Conservation (phyloP, 192 early-diverging fungal species). For the Backusella luteola region DNA sequence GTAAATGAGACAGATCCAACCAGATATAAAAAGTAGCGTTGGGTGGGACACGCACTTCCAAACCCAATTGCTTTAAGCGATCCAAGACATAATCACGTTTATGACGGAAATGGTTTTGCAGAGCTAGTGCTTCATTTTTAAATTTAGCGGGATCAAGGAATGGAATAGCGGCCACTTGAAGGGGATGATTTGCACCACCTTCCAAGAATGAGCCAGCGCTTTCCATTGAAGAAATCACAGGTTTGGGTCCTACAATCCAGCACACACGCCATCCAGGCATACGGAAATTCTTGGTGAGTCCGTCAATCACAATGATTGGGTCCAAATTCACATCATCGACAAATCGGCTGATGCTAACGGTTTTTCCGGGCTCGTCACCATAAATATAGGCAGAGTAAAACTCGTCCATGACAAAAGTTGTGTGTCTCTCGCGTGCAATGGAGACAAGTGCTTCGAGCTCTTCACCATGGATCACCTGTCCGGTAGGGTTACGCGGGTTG, state of each 20-base stretch:
- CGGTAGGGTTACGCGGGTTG: conserved; percentile 56
- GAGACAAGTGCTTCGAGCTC: conserved; percentile 39
- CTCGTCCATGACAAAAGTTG: conserved; percentile 52
- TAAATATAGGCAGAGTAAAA: conserved; percentile 59
- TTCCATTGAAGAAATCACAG: conserved; percentile 48
- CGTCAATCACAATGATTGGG: conserved; percentile 47
- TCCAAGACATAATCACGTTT: conserved; percentile 52
- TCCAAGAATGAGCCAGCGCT: conserved; percentile 51
- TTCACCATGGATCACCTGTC: conserved; percentile 46
- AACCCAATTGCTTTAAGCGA: conserved; percentile 36
- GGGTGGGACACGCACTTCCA: conserved; percentile 41
- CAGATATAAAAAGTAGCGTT: conserved; percentile 58
- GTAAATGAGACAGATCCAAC: conserved; percentile 43
- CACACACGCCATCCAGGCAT: conserved; percentile 59
- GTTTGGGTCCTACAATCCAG: conserved; percentile 55
- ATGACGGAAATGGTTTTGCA: conserved; percentile 47
- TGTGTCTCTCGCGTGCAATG: conserved; percentile 40
- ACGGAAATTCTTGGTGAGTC: conserved; percentile 51
- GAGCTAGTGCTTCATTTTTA: conserved; percentile 36
- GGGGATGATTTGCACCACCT: conserved; percentile 53
- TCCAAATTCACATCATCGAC: conserved; percentile 52
- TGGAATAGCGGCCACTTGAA: conserved; percentile 51
- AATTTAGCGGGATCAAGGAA: conserved; percentile 42
- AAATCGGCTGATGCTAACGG: conserved; percentile 42
- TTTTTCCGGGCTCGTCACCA: conserved; percentile 36